Base-by-base conservation (phyloP, 441 rosid species). In the Arabidopsis lyrata region DNA sequence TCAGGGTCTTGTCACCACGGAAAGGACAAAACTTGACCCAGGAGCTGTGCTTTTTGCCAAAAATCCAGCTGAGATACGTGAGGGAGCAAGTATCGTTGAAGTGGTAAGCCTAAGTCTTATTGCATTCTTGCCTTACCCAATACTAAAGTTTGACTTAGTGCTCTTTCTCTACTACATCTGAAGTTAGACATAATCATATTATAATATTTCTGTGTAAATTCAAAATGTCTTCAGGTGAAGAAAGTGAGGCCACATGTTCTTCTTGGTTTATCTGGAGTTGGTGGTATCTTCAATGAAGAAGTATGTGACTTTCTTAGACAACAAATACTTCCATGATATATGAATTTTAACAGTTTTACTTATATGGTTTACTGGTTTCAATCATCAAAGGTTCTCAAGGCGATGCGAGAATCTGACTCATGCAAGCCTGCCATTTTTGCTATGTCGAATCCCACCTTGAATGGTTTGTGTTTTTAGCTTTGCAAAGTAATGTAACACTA, bases 241-340 rank as follows among this genome's bases (percentile, higher is more conserved):
- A 88, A 81, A 82, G 83, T 91, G 77, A 92, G 82, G 81, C 97
- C 98, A 29, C 90, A 87, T 78, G 99, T 91, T 79, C 96, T 95
- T 80, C 97, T 95, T 81, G 99, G 99, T 82, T 83, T 95, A 80
- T 95, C 99, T 80, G 97, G 99, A 81, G 99, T 95, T 76, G 98
- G 96, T 64, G 97, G 99, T 44, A 67, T 92, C 86, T 95, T 95
- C 84, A 59, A 56, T 55, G 95, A 86, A 82, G 94, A 91, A 90
- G 99, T 95, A 68, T 69, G 77, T 34, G 22, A 66, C 62, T 54
- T 55, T 15, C 39, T 45, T 38, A 62, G 60, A 38, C 62, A 29
- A 10, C 61, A 76, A 31, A 44, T 50, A 60, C 22, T 34, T 50
- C 44, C 14, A 42, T 47, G 50, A n/a, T 16, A 24, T 38, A 15